Conservation (phyloP, 1,284 basidiomycete species). For the Leccinum pallidistipes region DNA sequence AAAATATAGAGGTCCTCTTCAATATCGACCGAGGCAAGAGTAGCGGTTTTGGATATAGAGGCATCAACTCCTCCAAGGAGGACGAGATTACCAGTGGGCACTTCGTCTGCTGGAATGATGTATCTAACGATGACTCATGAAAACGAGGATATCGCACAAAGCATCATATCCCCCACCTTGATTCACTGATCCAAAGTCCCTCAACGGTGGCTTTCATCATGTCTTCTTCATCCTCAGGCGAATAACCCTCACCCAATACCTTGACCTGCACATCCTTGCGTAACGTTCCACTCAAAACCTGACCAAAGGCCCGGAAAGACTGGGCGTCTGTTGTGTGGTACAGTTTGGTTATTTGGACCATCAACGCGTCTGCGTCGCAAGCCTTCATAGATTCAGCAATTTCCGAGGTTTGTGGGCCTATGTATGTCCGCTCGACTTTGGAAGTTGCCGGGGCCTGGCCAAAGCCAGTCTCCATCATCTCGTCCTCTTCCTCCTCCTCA, state of each 20-base stretch:
- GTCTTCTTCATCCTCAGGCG: constrained; percentile 97
- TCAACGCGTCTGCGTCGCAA: constrained; percentile 84
- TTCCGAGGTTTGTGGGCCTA: constrained; percentile 81
- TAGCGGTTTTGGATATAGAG: constrained; percentile 95
- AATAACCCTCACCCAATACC: constrained; percentile 97
- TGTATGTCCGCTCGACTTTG: constrained; percentile 87
- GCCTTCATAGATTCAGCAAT: constrained; percentile 78
- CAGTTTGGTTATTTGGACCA: constrained; percentile 92
- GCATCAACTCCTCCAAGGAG: constrained; percentile 92
- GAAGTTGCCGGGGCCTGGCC: constrained; percentile 47
- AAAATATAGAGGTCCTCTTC: constrained; percentile 92
- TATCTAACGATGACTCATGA: constrained; percentile 57
- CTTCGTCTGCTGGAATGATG: constrained; percentile 84
- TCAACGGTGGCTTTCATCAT: constrained; percentile 90
- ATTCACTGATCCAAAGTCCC: constrained; percentile 87
- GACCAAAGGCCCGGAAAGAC: constrained; percentile 94
- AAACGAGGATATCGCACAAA: constrained; percentile 6
- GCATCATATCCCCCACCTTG: constrained; percentile 56
- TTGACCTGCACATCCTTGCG: constrained; percentile 84
- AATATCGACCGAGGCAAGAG: constrained; percentile 72
- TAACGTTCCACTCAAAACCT: constrained; percentile 91
- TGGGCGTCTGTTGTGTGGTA: constrained; percentile 96
- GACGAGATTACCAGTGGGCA: constrained; percentile 91
- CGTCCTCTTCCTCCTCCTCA: constrained; percentile 77
- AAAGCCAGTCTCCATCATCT: constrained; percentile 53